Percentiles rank a stretch among this genome's conserved stretches.
These are phyloP conservation scores for Conticribra guillardii DNA, from an alignment of 108 stramenopile species.

Conservation along the genomic window DNA sequence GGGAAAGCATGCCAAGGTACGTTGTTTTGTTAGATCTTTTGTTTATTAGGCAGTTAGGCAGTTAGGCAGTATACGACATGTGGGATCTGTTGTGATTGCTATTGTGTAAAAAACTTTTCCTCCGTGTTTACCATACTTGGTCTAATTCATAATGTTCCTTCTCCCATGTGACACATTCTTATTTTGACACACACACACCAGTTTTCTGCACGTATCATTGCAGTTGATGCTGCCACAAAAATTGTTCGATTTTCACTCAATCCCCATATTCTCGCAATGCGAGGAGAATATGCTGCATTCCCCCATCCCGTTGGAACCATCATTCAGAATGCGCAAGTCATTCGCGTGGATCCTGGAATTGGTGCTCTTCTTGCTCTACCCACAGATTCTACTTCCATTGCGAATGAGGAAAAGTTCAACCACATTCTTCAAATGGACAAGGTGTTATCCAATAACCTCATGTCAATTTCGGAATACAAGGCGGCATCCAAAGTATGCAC, in stretches of 20 bases:
- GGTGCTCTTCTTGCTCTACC: slow-evolving; percentile 84
- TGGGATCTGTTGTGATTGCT: background rate
- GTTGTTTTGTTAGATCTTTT: too few relatives aligned
- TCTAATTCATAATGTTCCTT: too few relatives aligned
- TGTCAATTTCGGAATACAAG: slow-evolving; percentile 51
- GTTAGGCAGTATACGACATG: too few relatives aligned
- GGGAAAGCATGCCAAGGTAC: slow-evolving; percentile 49
- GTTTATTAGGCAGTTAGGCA: too few relatives aligned
- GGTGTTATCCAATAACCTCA: slow-evolving; percentile 48
- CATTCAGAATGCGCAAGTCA: slow-evolving; percentile 69
- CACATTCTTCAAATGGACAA: slow-evolving; percentile 30
- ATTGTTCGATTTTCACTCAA: slow-evolving; percentile 78
- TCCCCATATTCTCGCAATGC: slow-evolving; percentile 66
- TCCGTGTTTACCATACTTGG: background rate
- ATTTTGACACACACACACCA: slow-evolving; percentile 25
- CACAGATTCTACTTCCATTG: slow-evolving; percentile 14
- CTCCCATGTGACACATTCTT: background rate
- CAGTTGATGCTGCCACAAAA: slow-evolving; percentile 77
- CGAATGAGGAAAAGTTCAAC: slow-evolving; percentile 2
- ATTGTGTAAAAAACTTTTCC: background rate
- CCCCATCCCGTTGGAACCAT: slow-evolving; percentile 59
- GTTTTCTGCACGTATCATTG: slow-evolving; percentile 79
- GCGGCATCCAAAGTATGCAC: slow-evolving; percentile 53
- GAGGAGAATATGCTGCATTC: slow-evolving; percentile 25
- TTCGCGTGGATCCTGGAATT: slow-evolving; percentile 83